These are phyloP conservation scores for Pachysandra terminalis DNA, from an alignment of 164 flowering plant species.

Conservation along the genomic window DNA sequence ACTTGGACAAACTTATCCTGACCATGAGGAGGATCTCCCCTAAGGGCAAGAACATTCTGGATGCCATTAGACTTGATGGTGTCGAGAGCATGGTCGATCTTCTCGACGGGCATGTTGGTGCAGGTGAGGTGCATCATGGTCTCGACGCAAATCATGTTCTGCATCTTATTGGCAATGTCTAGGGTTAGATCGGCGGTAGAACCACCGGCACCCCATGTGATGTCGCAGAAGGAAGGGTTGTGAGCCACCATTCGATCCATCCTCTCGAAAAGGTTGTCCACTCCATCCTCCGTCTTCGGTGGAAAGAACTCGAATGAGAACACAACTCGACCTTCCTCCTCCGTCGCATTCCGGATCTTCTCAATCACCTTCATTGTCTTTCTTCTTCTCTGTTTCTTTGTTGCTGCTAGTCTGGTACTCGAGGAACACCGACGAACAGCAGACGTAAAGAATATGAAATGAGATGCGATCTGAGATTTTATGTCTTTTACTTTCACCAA, in stretches of 20 bases:
- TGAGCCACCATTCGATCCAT: conserved; percentile 96
- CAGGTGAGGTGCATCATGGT: conserved; percentile 99
- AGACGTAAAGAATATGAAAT: not conserved
- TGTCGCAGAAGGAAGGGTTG: conserved; percentile 89
- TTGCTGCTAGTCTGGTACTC: not conserved
- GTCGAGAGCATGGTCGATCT: conserved; percentile 80
- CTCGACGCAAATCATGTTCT: conserved; percentile 90
- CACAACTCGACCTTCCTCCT: conserved; percentile 34
- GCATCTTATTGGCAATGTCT: conserved; percentile 85
- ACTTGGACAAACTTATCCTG: conserved; percentile 95
- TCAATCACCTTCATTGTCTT: conserved; percentile 87
- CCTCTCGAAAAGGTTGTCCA: conserved; percentile 82
- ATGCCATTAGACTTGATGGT: conserved; percentile 77
- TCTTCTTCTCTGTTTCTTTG: not conserved
- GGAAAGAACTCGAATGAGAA: conserved; percentile 99
- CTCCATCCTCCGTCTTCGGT: conserved; percentile 92
- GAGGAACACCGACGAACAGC: not conserved
- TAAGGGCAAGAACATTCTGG: conserved; percentile 91
- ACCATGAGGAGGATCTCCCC: conserved; percentile 98
- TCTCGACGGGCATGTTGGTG: conserved; percentile 95
- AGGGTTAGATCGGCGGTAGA: conserved; percentile 95
- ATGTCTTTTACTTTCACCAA: no score
- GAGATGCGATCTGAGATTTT: no score
- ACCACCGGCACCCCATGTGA: conserved; percentile 99
- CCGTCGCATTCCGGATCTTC: conserved; percentile 53